Percentiles rank a stretch among this genome's conserved stretches.
Evolutionary conservation across 768 basidiomycete genomes (phyloP).

Genomic region (Pleurotus djamor): DNA sequence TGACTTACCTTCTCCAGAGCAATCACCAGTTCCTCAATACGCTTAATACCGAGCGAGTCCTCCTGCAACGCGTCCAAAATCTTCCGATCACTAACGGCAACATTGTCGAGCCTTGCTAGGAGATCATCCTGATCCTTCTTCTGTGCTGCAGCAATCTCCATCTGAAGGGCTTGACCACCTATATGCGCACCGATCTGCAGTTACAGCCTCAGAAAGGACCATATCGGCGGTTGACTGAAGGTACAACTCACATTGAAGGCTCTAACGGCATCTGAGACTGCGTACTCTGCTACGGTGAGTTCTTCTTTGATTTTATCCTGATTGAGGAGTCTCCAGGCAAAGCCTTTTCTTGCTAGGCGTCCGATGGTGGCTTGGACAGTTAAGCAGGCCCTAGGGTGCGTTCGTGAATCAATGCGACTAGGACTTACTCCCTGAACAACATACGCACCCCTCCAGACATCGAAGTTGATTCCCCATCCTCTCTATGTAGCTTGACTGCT

Average conservation of each 20-base stretch:
- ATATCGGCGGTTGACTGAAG: too few species aligned
- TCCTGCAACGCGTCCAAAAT: slow-evolving; percentile 16
- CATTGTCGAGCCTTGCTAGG: slow-evolving; percentile 9
- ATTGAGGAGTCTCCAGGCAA: slow-evolving; percentile 16
- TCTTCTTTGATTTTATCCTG: slow-evolving; percentile 12
- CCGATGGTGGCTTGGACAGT: slow-evolving; percentile 8
- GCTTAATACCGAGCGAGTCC: slow-evolving; percentile 9
- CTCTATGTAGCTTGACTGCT: not conserved
- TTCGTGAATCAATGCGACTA: too few species aligned
- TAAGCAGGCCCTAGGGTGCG: slow-evolving; percentile 12
- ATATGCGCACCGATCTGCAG: slow-evolving; percentile 12
- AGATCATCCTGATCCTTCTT: slow-evolving; percentile 11
- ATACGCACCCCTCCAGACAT: not conserved
- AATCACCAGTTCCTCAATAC: slow-evolving; percentile 15
- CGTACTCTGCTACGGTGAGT: slow-evolving; percentile 11
- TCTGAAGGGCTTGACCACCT: slow-evolving; percentile 9
- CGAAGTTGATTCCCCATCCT: not conserved
- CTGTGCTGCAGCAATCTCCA: slow-evolving; percentile 14
- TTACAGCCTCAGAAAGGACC: not conserved
- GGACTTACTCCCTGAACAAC: too few species aligned
- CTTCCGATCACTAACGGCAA: slow-evolving; percentile 14
- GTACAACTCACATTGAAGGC: slow-evolving; percentile 12
- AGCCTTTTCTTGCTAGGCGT: slow-evolving; percentile 11
- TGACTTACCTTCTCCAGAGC: slow-evolving; percentile 15
- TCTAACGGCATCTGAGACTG: slow-evolving; percentile 11